phyloP scores from a whole-genome alignment of 495 filamentous ascomycete species.

The Lepraria neglecta region DNA sequence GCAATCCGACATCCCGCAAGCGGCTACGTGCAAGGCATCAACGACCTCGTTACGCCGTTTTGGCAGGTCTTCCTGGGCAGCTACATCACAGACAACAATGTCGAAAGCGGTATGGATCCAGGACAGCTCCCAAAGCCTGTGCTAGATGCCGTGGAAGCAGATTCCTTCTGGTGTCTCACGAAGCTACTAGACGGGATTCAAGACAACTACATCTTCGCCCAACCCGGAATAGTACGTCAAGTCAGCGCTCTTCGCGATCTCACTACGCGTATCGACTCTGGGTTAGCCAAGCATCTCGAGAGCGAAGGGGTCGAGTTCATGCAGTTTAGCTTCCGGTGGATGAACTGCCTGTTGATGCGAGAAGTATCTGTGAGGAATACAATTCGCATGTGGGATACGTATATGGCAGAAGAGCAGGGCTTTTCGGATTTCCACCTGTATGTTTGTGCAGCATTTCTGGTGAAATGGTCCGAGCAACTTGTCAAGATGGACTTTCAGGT shows the following conservation, averaged over 20 bases:
- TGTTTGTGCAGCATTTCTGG: conserved; percentile 96
- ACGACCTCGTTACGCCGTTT: conserved; percentile 94
- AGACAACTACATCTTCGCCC: conserved; percentile 96
- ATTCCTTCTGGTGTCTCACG: conserved; percentile 96
- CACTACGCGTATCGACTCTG: conserved; percentile 78
- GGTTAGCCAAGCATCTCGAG: conserved; percentile 81
- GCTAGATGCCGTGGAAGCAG: conserved; percentile 93
- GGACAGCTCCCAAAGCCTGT: conserved; percentile 86
- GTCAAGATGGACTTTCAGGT: conserved; percentile 93
- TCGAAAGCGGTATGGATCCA: conserved; percentile 92
- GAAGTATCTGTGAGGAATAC: conserved; percentile 94
- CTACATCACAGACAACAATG: conserved; percentile 89
- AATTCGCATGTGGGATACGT: conserved; percentile 99
- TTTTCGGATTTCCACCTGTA: conserved; percentile 98
- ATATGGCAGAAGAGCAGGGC: conserved; percentile 95
- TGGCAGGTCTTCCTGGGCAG: conserved; percentile 93
- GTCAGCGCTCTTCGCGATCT: conserved; percentile 82
- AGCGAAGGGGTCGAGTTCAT: conserved; percentile 93
- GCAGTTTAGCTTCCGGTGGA: conserved; percentile 98
- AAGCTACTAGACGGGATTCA: conserved; percentile 96
- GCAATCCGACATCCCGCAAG: conserved; percentile 94
- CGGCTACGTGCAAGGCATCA: conserved; percentile 97
- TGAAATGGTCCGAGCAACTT: conserved; percentile 94
- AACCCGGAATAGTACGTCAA: conserved; percentile 93
- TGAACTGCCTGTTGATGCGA: conserved; percentile 98